phyloP scores from a whole-genome alignment of 2,329 filamentous ascomycete genomes.

The Fusarium torulosum region DNA sequence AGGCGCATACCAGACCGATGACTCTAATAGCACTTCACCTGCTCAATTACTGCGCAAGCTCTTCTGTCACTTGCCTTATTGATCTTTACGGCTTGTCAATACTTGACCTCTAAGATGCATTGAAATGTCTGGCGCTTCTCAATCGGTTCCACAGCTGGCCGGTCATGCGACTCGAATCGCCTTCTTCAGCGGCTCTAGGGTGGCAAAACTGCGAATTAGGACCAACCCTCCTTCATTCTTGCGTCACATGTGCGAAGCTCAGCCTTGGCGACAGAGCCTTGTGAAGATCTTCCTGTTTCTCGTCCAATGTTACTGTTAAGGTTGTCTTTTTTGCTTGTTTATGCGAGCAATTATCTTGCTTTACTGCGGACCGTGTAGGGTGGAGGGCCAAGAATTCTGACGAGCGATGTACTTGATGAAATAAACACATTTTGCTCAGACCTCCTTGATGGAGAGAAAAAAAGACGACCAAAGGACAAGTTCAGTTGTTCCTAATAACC shows the following conservation, averaged over 20 bases:
- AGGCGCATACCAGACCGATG: conserved; percentile 23
- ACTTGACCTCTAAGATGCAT: conserved; percentile 23
- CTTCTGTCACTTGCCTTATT: conserved; percentile 23
- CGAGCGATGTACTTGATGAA: neutral
- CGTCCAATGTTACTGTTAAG: neutral
- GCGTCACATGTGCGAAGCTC: conserved; percentile 32
- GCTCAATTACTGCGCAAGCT: conserved; percentile 11
- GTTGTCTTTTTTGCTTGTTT: conserved; percentile 6
- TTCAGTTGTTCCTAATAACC: too few species aligned
- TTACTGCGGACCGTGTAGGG: neutral
- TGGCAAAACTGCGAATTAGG: conserved; percentile 34
- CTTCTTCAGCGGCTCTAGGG: conserved; percentile 27
- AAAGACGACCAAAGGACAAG: too few species aligned
- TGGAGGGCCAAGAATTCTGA: neutral
- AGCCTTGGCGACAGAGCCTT: conserved; percentile 30
- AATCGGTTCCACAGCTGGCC: conserved; percentile 29
- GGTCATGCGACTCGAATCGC: conserved; percentile 41
- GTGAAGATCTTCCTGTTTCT: conserved; percentile 17
- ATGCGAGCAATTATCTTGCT: conserved; percentile 5
- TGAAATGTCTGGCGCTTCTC: conserved; percentile 16
- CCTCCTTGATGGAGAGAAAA: too few species aligned
- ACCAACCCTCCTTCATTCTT: conserved; percentile 25
- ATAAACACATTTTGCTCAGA: neutral
- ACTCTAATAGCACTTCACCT: conserved; percentile 25
- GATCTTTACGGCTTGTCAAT: conserved; percentile 4